These are phyloP conservation scores for Dryadomyces sulphureus DNA, from an alignment of 2,329 filamentous ascomycete genomes.

Conservation along the genomic window DNA sequence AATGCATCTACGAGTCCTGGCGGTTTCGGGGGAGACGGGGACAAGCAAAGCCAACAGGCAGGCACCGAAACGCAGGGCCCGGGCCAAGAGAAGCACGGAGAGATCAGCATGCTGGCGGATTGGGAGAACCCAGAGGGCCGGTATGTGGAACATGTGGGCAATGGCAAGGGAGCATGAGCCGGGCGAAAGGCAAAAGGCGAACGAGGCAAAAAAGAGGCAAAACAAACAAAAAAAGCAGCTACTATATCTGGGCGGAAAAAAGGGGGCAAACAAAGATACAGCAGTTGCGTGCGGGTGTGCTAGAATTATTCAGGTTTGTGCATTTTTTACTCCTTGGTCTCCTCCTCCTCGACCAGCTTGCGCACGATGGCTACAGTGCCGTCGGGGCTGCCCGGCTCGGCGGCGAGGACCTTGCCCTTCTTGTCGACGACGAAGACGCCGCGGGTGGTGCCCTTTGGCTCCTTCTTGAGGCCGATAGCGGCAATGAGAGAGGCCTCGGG, in stretches of 20 bases:
- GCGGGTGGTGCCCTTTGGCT: slow-evolving; percentile 56
- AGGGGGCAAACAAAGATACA: not conserved
- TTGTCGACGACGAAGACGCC: slow-evolving; percentile 84
- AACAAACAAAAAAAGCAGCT: not conserved
- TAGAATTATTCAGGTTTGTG: too few species aligned
- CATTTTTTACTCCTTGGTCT: not conserved
- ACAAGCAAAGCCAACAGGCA: not conserved
- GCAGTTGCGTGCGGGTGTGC: too few species aligned
- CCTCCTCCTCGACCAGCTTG: slow-evolving; percentile 39
- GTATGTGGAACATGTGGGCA: not conserved
- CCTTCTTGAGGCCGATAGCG: slow-evolving; percentile 83
- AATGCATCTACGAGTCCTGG: not conserved
- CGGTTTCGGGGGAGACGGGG: not conserved
- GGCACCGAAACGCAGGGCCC: too few species aligned
- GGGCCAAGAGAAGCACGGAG: not conserved
- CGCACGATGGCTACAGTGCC: slow-evolving; percentile 65
- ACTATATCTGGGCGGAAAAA: not conserved
- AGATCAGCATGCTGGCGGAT: slow-evolving; percentile 7
- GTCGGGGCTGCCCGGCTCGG: slow-evolving; percentile 60
- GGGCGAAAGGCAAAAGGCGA: not conserved
- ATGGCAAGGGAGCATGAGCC: not conserved
- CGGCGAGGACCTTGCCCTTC: slow-evolving; percentile 55
- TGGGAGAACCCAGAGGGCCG: slow-evolving; percentile 13
- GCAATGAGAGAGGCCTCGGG: slow-evolving; percentile 56
- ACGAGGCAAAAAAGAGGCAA: not conserved